phyloP scores from a whole-genome alignment of 257 asterid species.

The Fraxinus americana region DNA sequence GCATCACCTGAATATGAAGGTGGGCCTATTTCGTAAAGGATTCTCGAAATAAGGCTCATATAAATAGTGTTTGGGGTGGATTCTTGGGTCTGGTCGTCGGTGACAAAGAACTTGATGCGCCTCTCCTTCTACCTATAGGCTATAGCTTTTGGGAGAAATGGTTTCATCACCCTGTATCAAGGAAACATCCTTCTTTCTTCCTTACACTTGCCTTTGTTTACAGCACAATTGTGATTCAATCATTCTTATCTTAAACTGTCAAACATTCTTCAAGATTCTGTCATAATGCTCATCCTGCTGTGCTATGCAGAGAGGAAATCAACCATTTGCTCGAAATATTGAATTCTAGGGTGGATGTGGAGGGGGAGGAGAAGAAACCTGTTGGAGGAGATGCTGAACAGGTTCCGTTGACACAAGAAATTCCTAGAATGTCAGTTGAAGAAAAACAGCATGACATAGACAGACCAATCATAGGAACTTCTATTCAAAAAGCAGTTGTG shows the following conservation, averaged over 20 bases:
- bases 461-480: slow-evolving; percentile 37
- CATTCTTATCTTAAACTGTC: background rate
- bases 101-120: background rate
- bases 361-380: slow-evolving; percentile 41
- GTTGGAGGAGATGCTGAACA: slow-evolving; percentile 41
- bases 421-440: slow-evolving; percentile 40
- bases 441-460: slow-evolving; percentile 35
- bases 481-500: slow-evolving; percentile 48
- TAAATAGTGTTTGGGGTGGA: background rate
- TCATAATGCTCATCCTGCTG: slow-evolving; percentile 1
- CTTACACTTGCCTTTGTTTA: slow-evolving; percentile 4
- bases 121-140: background rate
- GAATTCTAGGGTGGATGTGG: slow-evolving; percentile 48
- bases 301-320: slow-evolving; percentile 69
- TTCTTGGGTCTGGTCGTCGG: background rate
- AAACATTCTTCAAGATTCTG: background rate
- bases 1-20: background rate
- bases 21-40: background rate
- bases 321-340: slow-evolving; percentile 61
- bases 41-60: background rate
- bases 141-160: background rate
- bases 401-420: slow-evolving; percentile 39
- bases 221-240: background rate
- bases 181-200: background rate
- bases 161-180: background rate